Evolutionary conservation across 2,329 filamentous ascomycete species (phyloP), one percentile per base, ranked within the genome.

Genomic region (Botrytis tulipae): DNA sequence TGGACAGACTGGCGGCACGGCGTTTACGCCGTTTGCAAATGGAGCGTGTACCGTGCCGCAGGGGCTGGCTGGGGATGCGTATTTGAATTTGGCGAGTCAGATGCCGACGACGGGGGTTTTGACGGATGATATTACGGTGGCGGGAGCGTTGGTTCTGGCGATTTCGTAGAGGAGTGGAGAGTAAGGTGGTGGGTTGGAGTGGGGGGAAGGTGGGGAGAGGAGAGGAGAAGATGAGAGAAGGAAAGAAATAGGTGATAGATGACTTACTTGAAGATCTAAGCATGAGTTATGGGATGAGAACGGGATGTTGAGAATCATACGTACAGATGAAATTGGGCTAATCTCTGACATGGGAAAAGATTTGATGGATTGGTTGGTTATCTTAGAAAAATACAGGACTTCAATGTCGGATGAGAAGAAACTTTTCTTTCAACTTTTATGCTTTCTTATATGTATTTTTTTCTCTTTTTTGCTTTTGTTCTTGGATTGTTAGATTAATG

Each of bases 101-200:
- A 84, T 82, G 2, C 87, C 88, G 29, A 79, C 85, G 44, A 83
- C 82, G 35, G 88, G 87, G 51, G 81, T 84, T 54, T 80, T 91
- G 75, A 87, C 86, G 4, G 90, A 92, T 82, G 87, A 86, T 72
- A 89, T 90, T 77, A 89, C 90, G 66, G 83, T 93, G 76, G 91
- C 91, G 77, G 91, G 90, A 1, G 88, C 89, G 66, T 86, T 89
- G 84, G 86, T 88, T 70, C 82, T 91, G 81, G 73, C 74, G n/a
- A 75, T 80, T 59, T 78, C 77, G 68, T 81, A 80, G 74, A 72
- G 69, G 59, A 5, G 35, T 35, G 35, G 35, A 35, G 6, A 12
- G 1, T 70, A 4, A 16, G 32, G 22, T 4, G 1, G 0, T n/a
- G 10, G 1, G 22, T n/a, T n/a, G 48, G 25, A 3, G 10, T 51